Evolutionary conservation across 2,329 filamentous ascomycete species (phyloP), one percentile per base, ranked within the genome.

Genomic region (Penicillium decumbens): DNA sequence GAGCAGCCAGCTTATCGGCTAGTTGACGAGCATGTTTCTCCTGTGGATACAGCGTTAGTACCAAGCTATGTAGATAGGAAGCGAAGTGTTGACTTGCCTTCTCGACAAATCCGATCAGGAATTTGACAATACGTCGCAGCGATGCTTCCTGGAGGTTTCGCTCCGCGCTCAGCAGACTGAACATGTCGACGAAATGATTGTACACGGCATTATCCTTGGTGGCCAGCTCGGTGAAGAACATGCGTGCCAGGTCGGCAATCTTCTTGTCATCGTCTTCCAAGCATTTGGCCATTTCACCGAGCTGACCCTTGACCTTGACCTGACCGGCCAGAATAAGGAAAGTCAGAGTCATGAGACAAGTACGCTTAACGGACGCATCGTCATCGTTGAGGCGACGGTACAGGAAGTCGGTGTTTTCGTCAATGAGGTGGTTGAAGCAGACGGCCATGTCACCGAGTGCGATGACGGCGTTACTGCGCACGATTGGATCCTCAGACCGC

Each of bases 181-280:
- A 98, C 89, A 98, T 97, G 67, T 98, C 93, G 25, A 98, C 90
- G 72, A 98, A 98, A 74, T 98, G 92, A 69, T 98, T 98, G 72
- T 98, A 98, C 2, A 98, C 89, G 2, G 93, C 93, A 65, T 98
- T 98, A 69, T 98, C 93, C 76, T 98, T 98, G 60, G 90, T 95
- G 54, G 91, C 90, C 47, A 98, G 80, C 72, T 98, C 93, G 0
- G 89, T 92, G 72, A 98, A 98, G 81, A 98, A 98, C 92, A 97
- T 97, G 51, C 89, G 81, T 12, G 90, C 89, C 65, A 98, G 80
- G 65, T 98, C 93, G 0, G 91, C 88, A 55, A 97, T 95, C 54
- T 88, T 83, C 72, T 91, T 90, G 66, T 98, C 95, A n/a, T 85
- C 83, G 64, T 98, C 93, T 71, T 98, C 93, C 27, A 98, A 80